Conservation (phyloP, 371 early-diverging fungal genomes). For the Dipsacomyces acuminosporus region DNA sequence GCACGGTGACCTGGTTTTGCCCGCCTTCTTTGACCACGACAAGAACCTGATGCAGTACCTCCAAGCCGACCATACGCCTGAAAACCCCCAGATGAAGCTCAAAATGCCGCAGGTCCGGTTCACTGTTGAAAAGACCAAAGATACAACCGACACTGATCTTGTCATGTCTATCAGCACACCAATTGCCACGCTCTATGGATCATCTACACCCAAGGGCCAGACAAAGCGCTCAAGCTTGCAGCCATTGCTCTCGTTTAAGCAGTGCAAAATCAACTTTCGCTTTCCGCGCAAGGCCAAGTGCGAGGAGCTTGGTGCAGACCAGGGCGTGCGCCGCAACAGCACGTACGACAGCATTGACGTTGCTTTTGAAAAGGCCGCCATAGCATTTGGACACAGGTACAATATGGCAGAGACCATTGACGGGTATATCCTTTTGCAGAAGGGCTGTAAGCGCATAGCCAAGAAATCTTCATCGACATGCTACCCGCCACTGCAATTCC, state of each 20-base stretch:
- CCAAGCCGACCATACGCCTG: not conserved
- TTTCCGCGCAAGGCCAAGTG: constrained; percentile 34
- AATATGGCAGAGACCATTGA: constrained; percentile 47
- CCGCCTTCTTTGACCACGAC: constrained; percentile 31
- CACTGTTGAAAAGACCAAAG: constrained; percentile 11
- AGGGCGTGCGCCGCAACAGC: constrained; percentile 41
- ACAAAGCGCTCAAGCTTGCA: constrained; percentile 8
- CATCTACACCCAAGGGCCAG: constrained; percentile 33
- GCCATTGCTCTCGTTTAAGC: constrained; percentile 32
- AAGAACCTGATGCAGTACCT: constrained; percentile 13
- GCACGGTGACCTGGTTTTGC: constrained; percentile 31
- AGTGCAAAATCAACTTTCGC: constrained; percentile 13
- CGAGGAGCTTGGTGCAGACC: constrained; percentile 14
- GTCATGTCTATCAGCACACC: constrained; percentile 18
- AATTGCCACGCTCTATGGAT: constrained; percentile 33
- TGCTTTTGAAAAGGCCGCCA: constrained; percentile 34
- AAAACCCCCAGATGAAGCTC: constrained; percentile 28
- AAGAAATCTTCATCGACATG: constrained; percentile 33
- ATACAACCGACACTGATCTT: constrained; percentile 20
- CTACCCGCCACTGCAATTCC: constrained; percentile 20
- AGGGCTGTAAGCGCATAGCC: constrained; percentile 44
- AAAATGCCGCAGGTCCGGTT: constrained; percentile 24
- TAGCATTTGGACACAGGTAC: constrained; percentile 40
- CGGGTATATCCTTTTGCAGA: constrained; percentile 39
- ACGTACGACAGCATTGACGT: constrained; percentile 33